Evolutionary conservation across 352 stramenopile genomes (phyloP), one percentile per base, ranked within the genome.

Genomic region (Pythium folliculosum): DNA sequence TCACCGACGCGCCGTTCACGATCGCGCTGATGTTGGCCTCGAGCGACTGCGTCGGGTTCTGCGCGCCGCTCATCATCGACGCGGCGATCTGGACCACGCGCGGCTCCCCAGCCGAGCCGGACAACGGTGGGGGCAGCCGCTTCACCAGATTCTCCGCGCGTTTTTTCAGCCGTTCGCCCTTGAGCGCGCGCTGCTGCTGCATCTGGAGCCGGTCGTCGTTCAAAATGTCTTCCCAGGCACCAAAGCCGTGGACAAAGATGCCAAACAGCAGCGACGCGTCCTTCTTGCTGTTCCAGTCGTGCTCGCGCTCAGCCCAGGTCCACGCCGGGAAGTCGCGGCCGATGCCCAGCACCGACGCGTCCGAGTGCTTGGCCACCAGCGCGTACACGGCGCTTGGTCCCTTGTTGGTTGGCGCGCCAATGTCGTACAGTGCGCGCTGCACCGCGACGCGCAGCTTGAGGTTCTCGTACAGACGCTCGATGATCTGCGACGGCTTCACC

Each of bases 401-500:
- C 60, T 89, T 85, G 48, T 67, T 70, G 58, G 63, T 60, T 59
- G 77, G 56, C 4, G 72, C 69, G 38, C 77, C 89, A 22, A 75
- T 71, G 0, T 80, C 80, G 13, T 81, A 76, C 35, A 95, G 60
- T 0, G 86, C 86, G 9, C 86, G 86, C 66, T 95, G 88, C 49
- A 95, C 82, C 30, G 86, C 88, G 9, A 95, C 80, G 7, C 88
- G 83, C 2, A 95, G 76, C 70, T 95, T 95, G 4, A 95, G 66
- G 63, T 95, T 95, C 40, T 95, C 88, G 49, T 92, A 94, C 55
- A 95, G 67, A 3, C 88, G 81, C 71, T 94, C 88, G 56, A 95
- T 81, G 55, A 95, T 74, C 50, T 91, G 82, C 13, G 76, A 83
- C 40, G 88, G 75, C 63, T 78, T 88, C 51, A 90, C 77, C 47